Conservation (phyloP, 441 rosid species). For the Adansonia madagascariensis region DNA sequence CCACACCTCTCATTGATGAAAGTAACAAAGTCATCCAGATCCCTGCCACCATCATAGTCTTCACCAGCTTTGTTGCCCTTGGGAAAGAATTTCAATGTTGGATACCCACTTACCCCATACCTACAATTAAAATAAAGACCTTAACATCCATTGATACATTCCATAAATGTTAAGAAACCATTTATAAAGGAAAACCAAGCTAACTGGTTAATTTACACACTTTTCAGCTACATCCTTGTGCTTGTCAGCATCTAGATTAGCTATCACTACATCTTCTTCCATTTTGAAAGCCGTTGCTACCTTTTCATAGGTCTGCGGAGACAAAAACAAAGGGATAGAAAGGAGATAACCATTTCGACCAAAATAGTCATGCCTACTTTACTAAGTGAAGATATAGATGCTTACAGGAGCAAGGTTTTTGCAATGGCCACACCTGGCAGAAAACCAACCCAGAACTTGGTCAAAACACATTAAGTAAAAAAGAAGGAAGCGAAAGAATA, state of each 20-base stretch:
- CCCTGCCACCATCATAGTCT: slow-evolving; percentile 88
- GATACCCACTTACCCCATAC: slow-evolving; percentile 89
- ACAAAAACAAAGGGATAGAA: background rate
- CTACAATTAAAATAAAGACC: slow-evolving; percentile 39
- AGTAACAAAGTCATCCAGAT: slow-evolving; percentile 78
- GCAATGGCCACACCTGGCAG: slow-evolving; percentile 76
- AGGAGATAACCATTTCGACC: slow-evolving; percentile 16
- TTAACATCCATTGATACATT: slow-evolving; percentile 10
- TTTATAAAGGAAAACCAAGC: slow-evolving; percentile 1
- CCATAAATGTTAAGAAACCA: background rate
- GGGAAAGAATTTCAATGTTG: slow-evolving; percentile 89
- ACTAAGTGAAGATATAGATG: slow-evolving; percentile 17
- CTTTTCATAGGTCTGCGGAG: slow-evolving; percentile 75
- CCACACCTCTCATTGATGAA: slow-evolving; percentile 82
- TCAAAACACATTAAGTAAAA: slow-evolving; percentile 13
- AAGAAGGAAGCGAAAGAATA: slow-evolving; percentile 2
- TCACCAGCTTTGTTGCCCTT: slow-evolving; percentile 89
- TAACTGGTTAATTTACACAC: slow-evolving; percentile 42
- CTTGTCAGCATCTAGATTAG: slow-evolving; percentile 90
- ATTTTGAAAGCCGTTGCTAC: slow-evolving; percentile 77
- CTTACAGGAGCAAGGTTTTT: slow-evolving; percentile 78
- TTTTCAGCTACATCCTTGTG: slow-evolving; percentile 74
- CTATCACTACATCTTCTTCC: slow-evolving; percentile 82
- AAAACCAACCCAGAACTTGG: slow-evolving; percentile 24
- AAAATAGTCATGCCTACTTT: background rate